Conservation (phyloP, 2,329 filamentous ascomycete species). For the Trichoderma koningii region DNA sequence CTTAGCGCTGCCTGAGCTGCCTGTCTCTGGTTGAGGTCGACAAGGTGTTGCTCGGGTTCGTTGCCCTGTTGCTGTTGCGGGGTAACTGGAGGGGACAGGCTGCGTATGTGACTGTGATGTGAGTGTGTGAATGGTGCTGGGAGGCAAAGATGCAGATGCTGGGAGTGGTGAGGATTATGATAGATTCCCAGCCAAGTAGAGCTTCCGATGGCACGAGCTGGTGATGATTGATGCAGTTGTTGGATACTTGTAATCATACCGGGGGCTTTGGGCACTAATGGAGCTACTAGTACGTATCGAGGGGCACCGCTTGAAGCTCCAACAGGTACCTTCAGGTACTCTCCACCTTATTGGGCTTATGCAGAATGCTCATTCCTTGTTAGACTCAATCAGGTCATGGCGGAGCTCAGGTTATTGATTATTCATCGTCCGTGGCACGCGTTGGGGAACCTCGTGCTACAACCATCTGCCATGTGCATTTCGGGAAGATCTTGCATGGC, state of each 20-base stretch:
- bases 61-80: background rate
- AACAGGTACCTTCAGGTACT: too few relatives aligned
- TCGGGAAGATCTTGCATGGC: too few relatives aligned
- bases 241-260: background rate
- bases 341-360: background rate
- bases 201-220: background rate
- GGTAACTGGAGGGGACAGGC: background rate
- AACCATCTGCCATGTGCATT: too few relatives aligned
- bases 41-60: background rate
- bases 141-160: background rate
- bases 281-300: background rate
- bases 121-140: background rate
- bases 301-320: background rate
- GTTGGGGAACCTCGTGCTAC: background rate
- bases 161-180: background rate
- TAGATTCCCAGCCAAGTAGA: background rate
- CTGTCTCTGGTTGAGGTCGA: background rate
- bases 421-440: background rate
- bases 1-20: constrained; percentile 8
- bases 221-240: constrained; percentile 10
- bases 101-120: background rate
- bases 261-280: background rate
- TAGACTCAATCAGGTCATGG: background rate
- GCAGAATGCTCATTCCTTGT: too few relatives aligned
- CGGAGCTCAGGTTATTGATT: background rate